A percentile compares a stretch with the other conserved stretches of the same genome.
These are phyloP conservation scores for Ramaria sp. DNA, from an alignment of 768 basidiomycete genomes.

Conservation along the genomic window DNA sequence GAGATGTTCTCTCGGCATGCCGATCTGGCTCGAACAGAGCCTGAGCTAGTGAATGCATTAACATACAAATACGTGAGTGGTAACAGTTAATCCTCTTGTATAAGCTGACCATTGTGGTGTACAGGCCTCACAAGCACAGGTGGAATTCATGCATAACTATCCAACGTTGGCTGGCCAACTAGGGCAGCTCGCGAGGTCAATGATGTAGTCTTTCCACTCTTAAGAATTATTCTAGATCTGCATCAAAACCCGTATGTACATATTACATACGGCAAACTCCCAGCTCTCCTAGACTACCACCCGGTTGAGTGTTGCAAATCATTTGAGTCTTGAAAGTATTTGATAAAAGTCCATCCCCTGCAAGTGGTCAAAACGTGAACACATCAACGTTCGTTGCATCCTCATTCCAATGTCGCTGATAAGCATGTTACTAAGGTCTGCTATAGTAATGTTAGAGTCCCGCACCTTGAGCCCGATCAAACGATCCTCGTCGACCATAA, in stretches of 20 bases:
- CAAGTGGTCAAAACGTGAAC: not conserved
- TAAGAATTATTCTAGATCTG: no score
- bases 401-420: not conserved
- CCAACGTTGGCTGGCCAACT: conserved; percentile 56
- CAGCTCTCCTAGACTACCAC: not conserved
- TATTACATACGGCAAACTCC: not conserved
- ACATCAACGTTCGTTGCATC: conserved; percentile 1
- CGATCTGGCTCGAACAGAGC: conserved; percentile 82
- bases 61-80: conserved; percentile 69
- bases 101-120: not conserved
- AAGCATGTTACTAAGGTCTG: not conserved
- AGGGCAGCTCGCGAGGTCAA: conserved; percentile 22
- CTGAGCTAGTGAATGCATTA: conserved; percentile 69
- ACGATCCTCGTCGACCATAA: conserved; percentile 7
- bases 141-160: conserved; percentile 74
- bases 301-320: no score
- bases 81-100: not conserved
- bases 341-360: no score
- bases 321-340: no score
- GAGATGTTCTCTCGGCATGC: conserved; percentile 79
- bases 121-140: conserved; percentile 73
- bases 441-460: not conserved
- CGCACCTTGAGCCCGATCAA: conserved; percentile 6
- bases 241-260: not conserved
- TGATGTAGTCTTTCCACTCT: conserved; percentile 5